Evolutionary conservation across 306 rosid species (phyloP).

Genomic region (Vigna hirtella): DNA sequence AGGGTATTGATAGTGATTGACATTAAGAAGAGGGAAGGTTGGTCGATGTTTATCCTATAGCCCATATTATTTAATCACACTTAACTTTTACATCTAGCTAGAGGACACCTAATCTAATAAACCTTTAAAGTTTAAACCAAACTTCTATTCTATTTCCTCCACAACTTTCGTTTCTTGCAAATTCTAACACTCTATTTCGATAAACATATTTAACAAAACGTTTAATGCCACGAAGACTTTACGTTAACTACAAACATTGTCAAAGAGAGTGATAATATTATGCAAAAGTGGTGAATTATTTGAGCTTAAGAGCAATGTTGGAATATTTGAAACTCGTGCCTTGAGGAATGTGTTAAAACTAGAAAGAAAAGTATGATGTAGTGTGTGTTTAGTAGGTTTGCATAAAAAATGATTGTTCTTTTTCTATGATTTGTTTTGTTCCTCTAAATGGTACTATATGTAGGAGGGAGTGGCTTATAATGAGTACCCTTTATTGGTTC

Average conservation of each 20-base stretch:
- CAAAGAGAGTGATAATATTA: too few species aligned
- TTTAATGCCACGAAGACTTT: too few species aligned
- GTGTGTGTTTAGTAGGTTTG: neutral
- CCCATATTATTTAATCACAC: constrained; percentile 5
- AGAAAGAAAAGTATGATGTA: neutral
- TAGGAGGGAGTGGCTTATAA: constrained; percentile 20
- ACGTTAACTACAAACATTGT: too few species aligned
- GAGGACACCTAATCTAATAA: constrained; percentile 33
- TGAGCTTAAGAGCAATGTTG: too few species aligned
- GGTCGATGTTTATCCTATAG: constrained; percentile 37
- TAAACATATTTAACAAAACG: too few species aligned
- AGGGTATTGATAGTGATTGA: constrained; percentile 36
- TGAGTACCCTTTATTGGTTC: constrained; percentile 33
- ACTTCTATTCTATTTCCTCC: too few species aligned
- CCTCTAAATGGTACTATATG: neutral
- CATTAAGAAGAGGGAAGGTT: constrained; percentile 22
- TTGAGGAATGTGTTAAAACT: neutral
- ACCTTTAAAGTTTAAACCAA: constrained; percentile 1
- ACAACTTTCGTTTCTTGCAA: too few species aligned
- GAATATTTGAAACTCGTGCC: too few species aligned
- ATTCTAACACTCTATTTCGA: too few species aligned
- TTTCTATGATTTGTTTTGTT: neutral
- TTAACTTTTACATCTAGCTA: neutral
- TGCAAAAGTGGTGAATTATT: neutral
- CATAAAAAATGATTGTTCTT: neutral